Evolutionary conservation across 805 yeast genomes (phyloP).

Genomic region (Isabelozyma gotoi): DNA sequence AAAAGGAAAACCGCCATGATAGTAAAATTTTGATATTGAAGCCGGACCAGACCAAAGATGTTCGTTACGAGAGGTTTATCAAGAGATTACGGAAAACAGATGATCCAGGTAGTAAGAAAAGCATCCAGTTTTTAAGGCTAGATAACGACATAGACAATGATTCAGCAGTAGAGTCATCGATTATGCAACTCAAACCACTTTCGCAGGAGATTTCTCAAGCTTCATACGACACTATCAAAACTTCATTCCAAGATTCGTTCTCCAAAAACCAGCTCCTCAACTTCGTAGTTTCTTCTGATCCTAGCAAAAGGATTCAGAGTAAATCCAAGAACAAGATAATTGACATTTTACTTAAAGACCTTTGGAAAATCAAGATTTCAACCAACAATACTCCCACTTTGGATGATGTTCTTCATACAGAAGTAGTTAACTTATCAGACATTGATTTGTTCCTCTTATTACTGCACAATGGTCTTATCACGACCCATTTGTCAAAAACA

Average conservation of each 20-base stretch:
- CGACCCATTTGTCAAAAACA: constrained; percentile 38
- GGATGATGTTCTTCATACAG: constrained; percentile 32
- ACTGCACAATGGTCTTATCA: constrained; percentile 36
- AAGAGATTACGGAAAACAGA: not conserved
- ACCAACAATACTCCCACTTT: constrained; percentile 8
- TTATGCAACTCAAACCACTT: not conserved
- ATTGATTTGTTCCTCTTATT: constrained; percentile 42
- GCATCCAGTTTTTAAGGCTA: constrained; percentile 9
- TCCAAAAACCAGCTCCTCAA: not conserved
- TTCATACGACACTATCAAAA: not conserved
- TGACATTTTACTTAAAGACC: constrained; percentile 32
- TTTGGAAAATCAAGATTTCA: constrained; percentile 11
- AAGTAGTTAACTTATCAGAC: constrained; percentile 28
- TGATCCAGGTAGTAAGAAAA: not conserved
- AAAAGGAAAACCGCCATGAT: not conserved
- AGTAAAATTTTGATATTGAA: constrained; percentile 15
- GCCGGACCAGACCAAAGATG: constrained; percentile 16
- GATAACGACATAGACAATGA: constrained; percentile 9
- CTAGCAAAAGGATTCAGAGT: not conserved
- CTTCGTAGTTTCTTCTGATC: not conserved
- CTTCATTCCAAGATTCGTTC: not conserved
- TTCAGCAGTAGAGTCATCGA: not conserved
- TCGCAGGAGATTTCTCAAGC: not conserved
- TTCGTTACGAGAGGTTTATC: not conserved
- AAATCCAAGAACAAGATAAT: constrained; percentile 18